Conservation (phyloP, 306 rosid species). For the Astragalus membranaceus region DNA sequence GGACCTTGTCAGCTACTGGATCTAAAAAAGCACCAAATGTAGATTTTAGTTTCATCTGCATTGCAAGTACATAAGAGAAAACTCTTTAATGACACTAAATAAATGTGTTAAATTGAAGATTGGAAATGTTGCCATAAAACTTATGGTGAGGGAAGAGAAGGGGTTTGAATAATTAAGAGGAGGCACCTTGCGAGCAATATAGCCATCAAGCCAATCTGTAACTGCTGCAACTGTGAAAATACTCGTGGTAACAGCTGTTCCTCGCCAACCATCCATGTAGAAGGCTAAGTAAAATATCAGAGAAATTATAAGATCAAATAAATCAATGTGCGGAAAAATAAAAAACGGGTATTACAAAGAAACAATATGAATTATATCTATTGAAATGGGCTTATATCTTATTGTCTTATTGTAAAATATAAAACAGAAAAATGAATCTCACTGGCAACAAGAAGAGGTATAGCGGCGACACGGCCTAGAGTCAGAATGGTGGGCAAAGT, state of each 20-base stretch:
- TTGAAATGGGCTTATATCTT: not conserved
- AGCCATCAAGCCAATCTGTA: constrained; percentile 99
- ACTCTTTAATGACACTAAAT: not conserved
- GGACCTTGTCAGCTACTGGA: constrained; percentile 98
- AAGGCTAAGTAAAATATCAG: constrained; percentile 42
- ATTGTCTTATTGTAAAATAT: not conserved
- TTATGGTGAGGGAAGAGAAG: not conserved
- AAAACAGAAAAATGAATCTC: constrained; percentile 6
- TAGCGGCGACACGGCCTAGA: constrained; percentile 83
- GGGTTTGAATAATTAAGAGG: not conserved
- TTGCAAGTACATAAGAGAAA: constrained; percentile 5
- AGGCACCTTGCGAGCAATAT: constrained; percentile 82
- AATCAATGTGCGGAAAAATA: no score
- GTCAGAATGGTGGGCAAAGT: constrained; percentile 87
- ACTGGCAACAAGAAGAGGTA: constrained; percentile 72
- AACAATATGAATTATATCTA: not conserved
- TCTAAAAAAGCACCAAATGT: constrained; percentile 94
- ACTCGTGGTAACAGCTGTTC: constrained; percentile 71
- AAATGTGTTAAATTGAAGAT: not conserved
- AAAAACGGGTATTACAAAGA: not conserved
- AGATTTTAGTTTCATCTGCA: constrained; percentile 83
- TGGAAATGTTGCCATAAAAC: not conserved
- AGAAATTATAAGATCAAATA: not conserved
- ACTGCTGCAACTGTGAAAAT: constrained; percentile 75
- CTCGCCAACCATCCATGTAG: constrained; percentile 75